Evolutionary conservation across 495 filamentous ascomycete genomes (phyloP), one percentile per base, ranked within the genome.

Genomic region (Stereocaulon alpinum): DNA sequence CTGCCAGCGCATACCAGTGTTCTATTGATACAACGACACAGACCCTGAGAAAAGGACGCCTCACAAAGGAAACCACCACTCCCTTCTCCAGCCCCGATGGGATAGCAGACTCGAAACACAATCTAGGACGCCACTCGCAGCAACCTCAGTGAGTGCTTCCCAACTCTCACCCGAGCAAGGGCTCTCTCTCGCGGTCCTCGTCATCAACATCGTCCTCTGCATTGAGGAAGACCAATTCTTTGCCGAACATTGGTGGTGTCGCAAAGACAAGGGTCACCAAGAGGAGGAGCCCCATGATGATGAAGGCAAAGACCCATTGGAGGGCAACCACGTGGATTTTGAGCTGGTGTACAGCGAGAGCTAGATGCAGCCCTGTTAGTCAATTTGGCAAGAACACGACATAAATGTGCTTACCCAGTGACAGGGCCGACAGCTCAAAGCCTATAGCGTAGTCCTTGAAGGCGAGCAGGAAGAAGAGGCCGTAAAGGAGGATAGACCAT

Each of bases 301-400:
- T 76, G 65, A 94, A 91, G 34, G 89, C 88, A 68, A 94, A 95
- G 70, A 91, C 90, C 91, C 88, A 94, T 73, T 96, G 90, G 56
- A 93, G 72, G 2, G 86, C 83, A 61, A 91, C 77, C 42, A 82
- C 67, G 70, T 87, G 83, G 66, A 79, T 76, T 42, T 80, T 70
- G 71, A 93, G 80, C 69, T 95, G 89, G 17, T 79, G 77, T 17
- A 94, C 80, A 12, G 87, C 89, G 51, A 94, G 78, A 12, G 86
- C 80, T 83, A n/a, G n/a, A n/a, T n/a, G n/a, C n/a, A n/a, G n/a
- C n/a, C n/a, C n/a, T n/a, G n/a, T n/a, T n/a, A n/a, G n/a, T n/a
- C n/a, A n/a, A n/a, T n/a, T n/a, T n/a, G n/a, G n/a, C n/a, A n/a
- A n/a, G n/a, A n/a, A n/a, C n/a, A n/a, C n/a, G n/a, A n/a, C n/a